These are phyloP conservation scores for Fusarium buharicum DNA, from an alignment of 2,329 filamentous ascomycete species.

Conservation along the genomic window DNA sequence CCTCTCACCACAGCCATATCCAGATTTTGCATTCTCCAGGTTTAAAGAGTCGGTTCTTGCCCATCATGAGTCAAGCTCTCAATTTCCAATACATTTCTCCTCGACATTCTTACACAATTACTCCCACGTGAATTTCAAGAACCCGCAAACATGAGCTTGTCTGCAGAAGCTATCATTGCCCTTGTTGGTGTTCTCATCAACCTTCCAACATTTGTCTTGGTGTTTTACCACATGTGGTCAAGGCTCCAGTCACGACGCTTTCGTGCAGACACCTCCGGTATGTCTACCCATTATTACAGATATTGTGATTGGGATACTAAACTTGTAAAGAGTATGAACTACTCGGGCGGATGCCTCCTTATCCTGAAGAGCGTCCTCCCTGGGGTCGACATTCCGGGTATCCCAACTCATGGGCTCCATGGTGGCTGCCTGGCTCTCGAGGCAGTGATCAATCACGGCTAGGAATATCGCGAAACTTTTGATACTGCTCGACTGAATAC, in stretches of 20 bases:
- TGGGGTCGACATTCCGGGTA: background rate
- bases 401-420: background rate
- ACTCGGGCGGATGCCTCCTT: background rate
- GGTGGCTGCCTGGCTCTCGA: background rate
- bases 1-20: background rate
- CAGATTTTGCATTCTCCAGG: background rate
- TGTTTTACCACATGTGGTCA: constrained; percentile 9
- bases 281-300: background rate
- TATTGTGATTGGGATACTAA: background rate
- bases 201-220: constrained; percentile 6
- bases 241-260: background rate
- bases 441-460: too few species aligned
- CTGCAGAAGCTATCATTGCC: constrained; percentile 11
- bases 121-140: background rate
- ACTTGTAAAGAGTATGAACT: background rate
- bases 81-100: background rate
- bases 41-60: background rate
- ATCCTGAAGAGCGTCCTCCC: background rate
- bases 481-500: too few species aligned
- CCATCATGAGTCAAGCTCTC: background rate
- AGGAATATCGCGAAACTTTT: background rate
- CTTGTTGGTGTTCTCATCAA: constrained; percentile 7
- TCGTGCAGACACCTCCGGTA: background rate
- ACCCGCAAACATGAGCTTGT: background rate
- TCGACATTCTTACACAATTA: background rate